A percentile compares a stretch with the other conserved stretches of the same genome.
Evolutionary conservation across 257 asterid species (phyloP).

Genomic region (Sherardia arvensis): DNA sequence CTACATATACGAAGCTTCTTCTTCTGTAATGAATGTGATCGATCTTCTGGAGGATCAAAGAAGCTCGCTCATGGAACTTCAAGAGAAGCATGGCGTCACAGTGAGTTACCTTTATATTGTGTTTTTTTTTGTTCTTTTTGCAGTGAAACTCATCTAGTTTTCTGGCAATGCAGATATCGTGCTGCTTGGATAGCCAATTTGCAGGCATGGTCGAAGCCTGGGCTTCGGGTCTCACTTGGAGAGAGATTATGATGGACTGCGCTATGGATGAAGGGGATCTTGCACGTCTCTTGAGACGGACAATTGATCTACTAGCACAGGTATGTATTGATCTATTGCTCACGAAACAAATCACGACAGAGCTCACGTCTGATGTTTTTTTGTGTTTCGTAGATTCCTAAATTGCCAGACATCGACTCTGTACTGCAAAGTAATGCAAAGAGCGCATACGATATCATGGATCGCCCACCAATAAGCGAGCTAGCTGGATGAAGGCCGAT

Average conservation of each 20-base stretch:
- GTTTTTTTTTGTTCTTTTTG: not conserved
- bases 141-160: slow-evolving; percentile 6
- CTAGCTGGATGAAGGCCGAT: slow-evolving; percentile 42
- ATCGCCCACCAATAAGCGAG: slow-evolving; percentile 94
- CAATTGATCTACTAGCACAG: slow-evolving; percentile 92
- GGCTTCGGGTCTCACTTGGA: slow-evolving; percentile 99
- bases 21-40: slow-evolving; percentile 55
- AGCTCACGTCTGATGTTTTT: not conserved
- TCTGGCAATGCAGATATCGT: slow-evolving; percentile 49
- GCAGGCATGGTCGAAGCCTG: slow-evolving; percentile 98
- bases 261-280: slow-evolving; percentile 99
- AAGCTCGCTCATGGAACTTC: slow-evolving; percentile 63
- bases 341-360: not conserved
- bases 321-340: slow-evolving; percentile 18
- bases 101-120: slow-evolving; percentile 28
- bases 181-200: slow-evolving; percentile 92
- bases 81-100: slow-evolving; percentile 85
- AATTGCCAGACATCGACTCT: slow-evolving; percentile 78
- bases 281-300: slow-evolving; percentile 85
- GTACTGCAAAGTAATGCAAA: slow-evolving; percentile 73
- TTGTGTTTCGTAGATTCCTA: slow-evolving; percentile 56
- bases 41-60: slow-evolving; percentile 63
- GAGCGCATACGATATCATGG: slow-evolving; percentile 85
- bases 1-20: slow-evolving; percentile 81
- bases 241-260: slow-evolving; percentile 96